phyloP scores from a whole-genome alignment of 2,329 filamentous ascomycete species.

The Cyclaneusma minus region DNA sequence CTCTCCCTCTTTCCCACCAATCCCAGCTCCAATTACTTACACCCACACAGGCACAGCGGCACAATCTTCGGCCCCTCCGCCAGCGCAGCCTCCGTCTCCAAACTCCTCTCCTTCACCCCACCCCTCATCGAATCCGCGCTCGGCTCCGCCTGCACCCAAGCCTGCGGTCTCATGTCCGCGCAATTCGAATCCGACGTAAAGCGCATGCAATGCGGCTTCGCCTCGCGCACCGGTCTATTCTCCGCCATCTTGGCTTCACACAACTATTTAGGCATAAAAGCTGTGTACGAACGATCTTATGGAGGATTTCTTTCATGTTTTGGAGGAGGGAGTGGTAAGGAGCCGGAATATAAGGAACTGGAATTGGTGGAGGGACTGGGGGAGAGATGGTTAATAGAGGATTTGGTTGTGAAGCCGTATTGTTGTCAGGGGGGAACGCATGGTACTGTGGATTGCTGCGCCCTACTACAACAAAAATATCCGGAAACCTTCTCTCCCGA shows the following conservation, averaged over 20 bases:
- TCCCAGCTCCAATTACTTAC: slow-evolving; percentile 23
- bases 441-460: slow-evolving; percentile 20
- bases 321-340: slow-evolving; percentile 14
- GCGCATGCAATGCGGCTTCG: slow-evolving; percentile 29
- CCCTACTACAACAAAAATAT: slow-evolving; percentile 17
- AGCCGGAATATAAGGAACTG: slow-evolving; percentile 13
- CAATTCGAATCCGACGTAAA: slow-evolving; percentile 26
- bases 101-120: slow-evolving; percentile 7
- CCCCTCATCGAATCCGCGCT: slow-evolving; percentile 9
- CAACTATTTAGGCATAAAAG: slow-evolving; percentile 26
- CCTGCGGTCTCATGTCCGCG: slow-evolving; percentile 11
- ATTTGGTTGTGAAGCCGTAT: slow-evolving; percentile 23
- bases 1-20: slow-evolving; percentile 23
- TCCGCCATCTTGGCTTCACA: slow-evolving; percentile 21
- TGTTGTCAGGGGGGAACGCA: slow-evolving; percentile 22
- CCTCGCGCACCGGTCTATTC: slow-evolving; percentile 26
- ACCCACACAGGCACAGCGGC: slow-evolving; percentile 20
- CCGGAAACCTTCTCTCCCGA: slow-evolving; percentile 8
- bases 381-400: slow-evolving; percentile 19
- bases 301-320: slow-evolving; percentile 27
- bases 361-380: slow-evolving; percentile 20
- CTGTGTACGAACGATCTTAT: slow-evolving; percentile 24
- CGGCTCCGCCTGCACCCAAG: slow-evolving; percentile 11
- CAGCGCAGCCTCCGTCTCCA: slow-evolving; percentile 7
- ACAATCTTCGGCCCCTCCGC: slow-evolving; percentile 9